Conservation (phyloP, 176 grass and related monocot genomes). For the Tillandsia fasciculata region DNA sequence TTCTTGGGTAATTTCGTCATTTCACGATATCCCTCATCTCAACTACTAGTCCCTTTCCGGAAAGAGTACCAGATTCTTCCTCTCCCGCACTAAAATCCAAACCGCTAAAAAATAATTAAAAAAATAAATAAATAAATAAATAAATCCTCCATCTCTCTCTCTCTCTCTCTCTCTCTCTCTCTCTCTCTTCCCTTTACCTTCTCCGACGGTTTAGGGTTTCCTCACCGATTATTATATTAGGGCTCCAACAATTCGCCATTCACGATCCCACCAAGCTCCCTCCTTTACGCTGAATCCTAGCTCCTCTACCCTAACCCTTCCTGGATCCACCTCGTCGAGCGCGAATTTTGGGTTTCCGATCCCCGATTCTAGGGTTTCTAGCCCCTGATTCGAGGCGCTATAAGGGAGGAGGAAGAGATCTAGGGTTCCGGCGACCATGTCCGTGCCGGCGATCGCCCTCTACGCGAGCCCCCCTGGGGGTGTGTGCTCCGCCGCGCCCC, state of each 20-base stretch:
- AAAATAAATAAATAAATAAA: not conserved
- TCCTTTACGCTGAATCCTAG: not conserved
- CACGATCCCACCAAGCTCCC: not conserved
- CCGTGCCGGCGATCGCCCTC: slow-evolving; percentile 61
- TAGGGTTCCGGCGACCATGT: slow-evolving; percentile 31
- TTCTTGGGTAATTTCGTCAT: not conserved
- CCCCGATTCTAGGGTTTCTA: not conserved
- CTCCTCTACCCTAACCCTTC: not conserved
- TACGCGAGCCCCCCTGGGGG: slow-evolving; percentile 35
- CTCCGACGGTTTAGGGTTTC: not conserved
- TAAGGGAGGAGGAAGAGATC: not conserved
- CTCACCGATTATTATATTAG: not conserved
- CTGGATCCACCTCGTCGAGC: not conserved
- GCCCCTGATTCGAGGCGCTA: not conserved
- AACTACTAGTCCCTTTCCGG: not conserved
- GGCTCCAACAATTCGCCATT: too few relatives aligned
- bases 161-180: not conserved
- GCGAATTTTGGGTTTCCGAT: not conserved
- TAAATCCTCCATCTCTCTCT: not conserved
- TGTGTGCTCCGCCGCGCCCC: slow-evolving; percentile 13
- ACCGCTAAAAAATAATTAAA: not conserved
- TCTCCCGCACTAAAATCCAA: not conserved
- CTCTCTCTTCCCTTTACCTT: too few relatives aligned
- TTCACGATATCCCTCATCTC: not conserved
- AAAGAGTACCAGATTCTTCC: not conserved